Evolutionary conservation across 306 rosid species (phyloP), one percentile per base, ranked within the genome.

Genomic region (Quercus dentata): DNA sequence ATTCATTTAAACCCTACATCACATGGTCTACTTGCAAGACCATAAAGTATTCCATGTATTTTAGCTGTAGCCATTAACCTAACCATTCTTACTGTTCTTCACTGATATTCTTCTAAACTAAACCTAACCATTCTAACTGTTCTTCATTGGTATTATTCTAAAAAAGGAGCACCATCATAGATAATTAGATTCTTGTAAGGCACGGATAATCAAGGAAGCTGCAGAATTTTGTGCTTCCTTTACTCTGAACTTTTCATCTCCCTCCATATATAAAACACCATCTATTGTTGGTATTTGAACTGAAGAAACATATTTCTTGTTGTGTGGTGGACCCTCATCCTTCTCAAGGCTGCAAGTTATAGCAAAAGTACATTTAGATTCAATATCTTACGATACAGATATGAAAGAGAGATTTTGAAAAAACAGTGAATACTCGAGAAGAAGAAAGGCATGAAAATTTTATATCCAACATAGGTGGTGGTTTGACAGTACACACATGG

Each of bases 191-290:
- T 89, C 84, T 59, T 82, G 84, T 54, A 90, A 80, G 78, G 89
- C 85, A 3, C 74, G 69, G 55, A 94, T 84, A 92, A 92, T 83
- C 70, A 67, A 81, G 25, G 93, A 90, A 64, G 97, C 97, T 15
- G 97, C 97, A 62, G 97, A 92, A 76, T 86, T 87, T 17, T 92
- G 81, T 2, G 97, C 90, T 15, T 89, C 89, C 49, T 65, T 91
- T 55, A 79, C 65, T 73, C 88, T 88, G 2, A 83, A 72, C 70
- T 56, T 84, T 68, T 75, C 88, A 23, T 86, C 88, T 75, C 90
- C 92, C 20, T 8, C 11, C 17, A 83, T 79, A 68, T 2, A 79
- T 2, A 90, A 76, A 4, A 56, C 35, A 46, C 80, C 89, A 4
- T 56, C 21, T 10, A 15, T 11, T 15, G 88, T 84, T 23, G 68